These are phyloP conservation scores for Teratosphaeriaceae sp. DNA, from an alignment of 2,329 filamentous ascomycete species.

Conservation along the genomic window DNA sequence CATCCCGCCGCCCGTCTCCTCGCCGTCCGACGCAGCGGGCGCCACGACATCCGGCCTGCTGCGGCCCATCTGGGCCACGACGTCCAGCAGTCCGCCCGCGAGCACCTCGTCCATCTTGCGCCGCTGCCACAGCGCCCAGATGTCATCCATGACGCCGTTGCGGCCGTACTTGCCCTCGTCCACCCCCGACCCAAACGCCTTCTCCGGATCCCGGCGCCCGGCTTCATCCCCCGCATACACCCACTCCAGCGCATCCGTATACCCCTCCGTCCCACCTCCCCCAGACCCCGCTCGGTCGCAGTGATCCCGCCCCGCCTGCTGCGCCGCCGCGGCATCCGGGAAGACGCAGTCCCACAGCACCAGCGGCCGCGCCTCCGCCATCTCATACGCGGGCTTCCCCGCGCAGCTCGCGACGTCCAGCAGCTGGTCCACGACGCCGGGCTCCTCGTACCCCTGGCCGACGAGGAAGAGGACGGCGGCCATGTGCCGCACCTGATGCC, in stretches of 20 bases:
- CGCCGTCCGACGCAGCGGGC: neutral
- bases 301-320: slow-evolving; percentile 28
- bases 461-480: slow-evolving; percentile 87
- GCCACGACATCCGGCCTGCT: no score
- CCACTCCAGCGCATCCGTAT: slow-evolving; percentile 65
- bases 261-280: slow-evolving; percentile 21
- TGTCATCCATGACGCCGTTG: slow-evolving; percentile 60
- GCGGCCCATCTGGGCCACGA: slow-evolving; percentile 41
- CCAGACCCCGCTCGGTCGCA: slow-evolving; percentile 7
- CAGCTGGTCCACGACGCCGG: slow-evolving; percentile 64
- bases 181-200: slow-evolving; percentile 30
- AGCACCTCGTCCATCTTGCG: slow-evolving; percentile 87
- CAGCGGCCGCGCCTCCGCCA: slow-evolving; percentile 83
- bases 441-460: slow-evolving; percentile 76
- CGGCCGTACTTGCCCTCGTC: slow-evolving; percentile 56
- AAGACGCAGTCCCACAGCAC: slow-evolving; percentile 97
- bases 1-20: neutral
- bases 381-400: slow-evolving; percentile 75
- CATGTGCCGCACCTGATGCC: slow-evolving; percentile 97
- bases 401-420: slow-evolving; percentile 68
- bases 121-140: slow-evolving; percentile 80
- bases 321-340: slow-evolving; percentile 48
- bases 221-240: slow-evolving; percentile 64
- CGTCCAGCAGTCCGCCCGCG: slow-evolving; percentile 64
- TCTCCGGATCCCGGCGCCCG: slow-evolving; percentile 29